These are phyloP conservation scores for Fomitopsis palustris DNA, from an alignment of 1,284 basidiomycete species.

Conservation along the genomic window DNA sequence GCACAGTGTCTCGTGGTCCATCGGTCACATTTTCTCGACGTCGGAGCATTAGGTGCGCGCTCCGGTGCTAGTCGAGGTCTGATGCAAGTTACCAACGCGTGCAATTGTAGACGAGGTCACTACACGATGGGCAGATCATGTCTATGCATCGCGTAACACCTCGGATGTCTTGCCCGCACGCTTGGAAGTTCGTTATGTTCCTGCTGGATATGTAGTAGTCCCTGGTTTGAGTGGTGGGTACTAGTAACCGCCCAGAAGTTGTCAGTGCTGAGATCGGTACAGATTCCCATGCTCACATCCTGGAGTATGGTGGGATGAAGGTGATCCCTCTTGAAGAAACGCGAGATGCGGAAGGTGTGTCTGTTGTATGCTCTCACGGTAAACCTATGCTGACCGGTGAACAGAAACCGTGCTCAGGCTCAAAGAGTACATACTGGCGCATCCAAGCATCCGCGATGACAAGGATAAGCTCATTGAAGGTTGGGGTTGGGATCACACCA, in stretches of 20 bases:
- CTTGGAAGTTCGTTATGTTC: slow-evolving; percentile 44
- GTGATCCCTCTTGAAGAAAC: slow-evolving; percentile 67
- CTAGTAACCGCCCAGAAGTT: too few relatives aligned
- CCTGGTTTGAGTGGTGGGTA: slow-evolving; percentile 62
- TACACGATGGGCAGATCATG: slow-evolving; percentile 33
- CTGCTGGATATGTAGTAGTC: slow-evolving; percentile 53
- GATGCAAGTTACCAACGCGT: not conserved
- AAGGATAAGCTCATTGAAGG: slow-evolving; percentile 71
- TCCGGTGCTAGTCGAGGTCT: not conserved
- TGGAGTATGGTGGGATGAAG: slow-evolving; percentile 70
- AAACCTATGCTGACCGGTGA: not conserved
- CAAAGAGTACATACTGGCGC: slow-evolving; percentile 58
- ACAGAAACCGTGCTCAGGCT: slow-evolving; percentile 66
- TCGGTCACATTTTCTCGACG: slow-evolving; percentile 44
- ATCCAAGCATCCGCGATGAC: slow-evolving; percentile 51
- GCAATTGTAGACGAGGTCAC: slow-evolving; percentile 39
- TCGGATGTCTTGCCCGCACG: not conserved
- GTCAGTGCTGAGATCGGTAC: slow-evolving; percentile 2
- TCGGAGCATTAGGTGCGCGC: slow-evolving; percentile 48
- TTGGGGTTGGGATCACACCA: slow-evolving; percentile 91
- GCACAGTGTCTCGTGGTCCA: slow-evolving; percentile 60
- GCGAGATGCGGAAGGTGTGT: slow-evolving; percentile 50
- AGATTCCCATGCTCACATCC: slow-evolving; percentile 83
- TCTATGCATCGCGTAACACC: not conserved
- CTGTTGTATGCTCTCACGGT: not conserved